Evolutionary conservation across 1,284 basidiomycete genomes (phyloP).

Genomic region (Paramarasmius palmivorus): DNA sequence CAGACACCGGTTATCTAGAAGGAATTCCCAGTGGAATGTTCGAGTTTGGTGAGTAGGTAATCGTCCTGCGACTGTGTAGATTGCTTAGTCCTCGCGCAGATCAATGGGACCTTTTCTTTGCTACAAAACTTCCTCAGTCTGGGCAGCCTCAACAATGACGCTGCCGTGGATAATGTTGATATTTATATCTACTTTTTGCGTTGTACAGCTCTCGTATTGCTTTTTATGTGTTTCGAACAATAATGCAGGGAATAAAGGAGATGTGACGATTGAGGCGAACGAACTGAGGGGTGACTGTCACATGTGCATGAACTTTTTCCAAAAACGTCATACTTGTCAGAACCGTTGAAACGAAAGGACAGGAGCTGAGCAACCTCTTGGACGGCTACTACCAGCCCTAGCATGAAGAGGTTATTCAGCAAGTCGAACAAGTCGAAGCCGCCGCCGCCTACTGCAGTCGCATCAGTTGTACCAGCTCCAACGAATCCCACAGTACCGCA

Average conservation of each 20-base stretch:
- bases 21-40: conserved; percentile 85
- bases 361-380: neutral
- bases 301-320: no score
- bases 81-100: conserved; percentile 37
- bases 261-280: no score
- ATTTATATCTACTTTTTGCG: neutral
- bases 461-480: conserved; percentile 4
- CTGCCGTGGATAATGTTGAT: neutral
- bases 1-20: conserved; percentile 76
- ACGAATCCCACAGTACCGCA: conserved; percentile 20
- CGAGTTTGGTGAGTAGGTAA: conserved; percentile 71
- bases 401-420: conserved; percentile 19
- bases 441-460: conserved; percentile 7
- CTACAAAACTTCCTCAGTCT: conserved; percentile 20
- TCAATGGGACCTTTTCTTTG: conserved; percentile 80
- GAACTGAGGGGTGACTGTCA: no score
- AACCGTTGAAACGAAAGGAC: no score
- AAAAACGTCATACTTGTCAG: no score
- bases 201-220: neutral
- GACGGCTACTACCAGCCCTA: neutral
- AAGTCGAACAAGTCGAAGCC: conserved; percentile 15
- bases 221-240: neutral
- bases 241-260: neutral
- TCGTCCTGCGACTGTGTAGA: neutral
- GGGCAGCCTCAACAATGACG: conserved; percentile 7